Evolutionary conservation across 2,329 filamentous ascomycete genomes (phyloP), one percentile per base, ranked within the genome.

Genomic region (Aspergillus cejpii): DNA sequence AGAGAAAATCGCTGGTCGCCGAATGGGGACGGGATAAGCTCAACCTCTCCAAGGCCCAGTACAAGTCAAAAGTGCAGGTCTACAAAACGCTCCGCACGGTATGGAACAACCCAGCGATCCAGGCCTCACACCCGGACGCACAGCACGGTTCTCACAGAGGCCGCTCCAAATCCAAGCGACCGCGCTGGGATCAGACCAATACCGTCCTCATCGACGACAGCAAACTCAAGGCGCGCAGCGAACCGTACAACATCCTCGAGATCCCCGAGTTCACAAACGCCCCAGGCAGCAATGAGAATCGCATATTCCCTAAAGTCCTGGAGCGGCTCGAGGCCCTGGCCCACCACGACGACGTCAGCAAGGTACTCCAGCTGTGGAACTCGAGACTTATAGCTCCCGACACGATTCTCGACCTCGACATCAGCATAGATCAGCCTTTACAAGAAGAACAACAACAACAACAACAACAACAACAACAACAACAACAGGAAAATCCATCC

Each of bases 161-260:
- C 7, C 15, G 15, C 15, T 40, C n/a, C 27, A 44, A 43, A 29
- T 27, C 14, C n/a, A 38, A 33, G n/a, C 61, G 59, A 26, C 62
- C 58, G 11, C 63, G 55, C 0, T 97, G 89, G 85, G 77, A 82
- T 56, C 89, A 95, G 68, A 76, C 76, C 40, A 94, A 97, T 65
- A 97, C 92, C 0, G 76, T 97, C 5, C 74, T 98, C 20, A 81
- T 97, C 29, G 92, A 98, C 56, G 92, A 97, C 67, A 87, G 83
- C 23, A 57, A 68, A 1, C 76, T 90, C 58, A 98, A 97, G 72
- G 90, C 84, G 0, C 75, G 79, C 20, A 83, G 78, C 44, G 87
- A 98, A 65, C 92, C 92, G 1, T 79, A 80, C 68, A 97, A 97
- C 57, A 75, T 92, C 17, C 68, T 97, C 7, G 73, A 82, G 52